Percentiles rank a stretch among this genome's conserved stretches.
phyloP scores from a whole-genome alignment of 139 green algal genomes.

The Chlamydomonas schloesseri region DNA sequence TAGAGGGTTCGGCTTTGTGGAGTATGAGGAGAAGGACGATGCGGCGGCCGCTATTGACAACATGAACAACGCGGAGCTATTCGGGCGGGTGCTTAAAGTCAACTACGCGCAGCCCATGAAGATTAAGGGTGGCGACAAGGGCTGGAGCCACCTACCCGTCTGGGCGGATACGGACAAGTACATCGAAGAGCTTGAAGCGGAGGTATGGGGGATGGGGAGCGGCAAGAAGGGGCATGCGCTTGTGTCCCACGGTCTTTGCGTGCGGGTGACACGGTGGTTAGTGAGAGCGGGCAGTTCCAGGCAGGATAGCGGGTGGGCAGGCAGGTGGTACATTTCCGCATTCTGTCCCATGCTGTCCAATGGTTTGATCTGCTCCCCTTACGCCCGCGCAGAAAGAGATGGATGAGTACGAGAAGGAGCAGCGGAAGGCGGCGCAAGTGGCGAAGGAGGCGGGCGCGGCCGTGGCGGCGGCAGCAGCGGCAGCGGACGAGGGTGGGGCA shows the following conservation, averaged over 20 bases:
- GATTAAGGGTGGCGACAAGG: slow-evolving; percentile 95
- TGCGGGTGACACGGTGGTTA: too few relatives aligned
- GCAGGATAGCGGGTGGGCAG: too few relatives aligned
- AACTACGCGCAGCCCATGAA: slow-evolving; percentile 94
- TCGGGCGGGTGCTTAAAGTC: slow-evolving; percentile 76
- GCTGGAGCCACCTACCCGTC: slow-evolving; percentile 77
- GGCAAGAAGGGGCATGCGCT: too few relatives aligned
- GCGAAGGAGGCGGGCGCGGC: slow-evolving; percentile 39
- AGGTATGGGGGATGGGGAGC: slow-evolving; percentile 17
- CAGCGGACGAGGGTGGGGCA: background rate
- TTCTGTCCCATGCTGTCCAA: background rate
- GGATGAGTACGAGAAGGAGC: slow-evolving; percentile 46
- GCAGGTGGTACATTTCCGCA: too few relatives aligned
- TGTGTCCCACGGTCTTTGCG: too few relatives aligned
- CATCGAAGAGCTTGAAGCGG: slow-evolving; percentile 33
- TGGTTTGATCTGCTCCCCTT: background rate
- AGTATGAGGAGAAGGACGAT: slow-evolving; percentile 93
- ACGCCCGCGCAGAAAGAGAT: slow-evolving; percentile 46
- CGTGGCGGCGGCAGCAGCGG: background rate
- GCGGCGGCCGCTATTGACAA: slow-evolving; percentile 95
- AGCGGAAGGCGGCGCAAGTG: slow-evolving; percentile 57
- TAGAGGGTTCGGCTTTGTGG: slow-evolving; percentile 95
- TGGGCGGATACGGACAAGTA: slow-evolving; percentile 78
- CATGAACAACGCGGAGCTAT: slow-evolving; percentile 95
- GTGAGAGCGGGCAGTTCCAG: too few relatives aligned